Evolutionary conservation across 2,329 filamentous ascomycete genomes (phyloP).

Genomic region (Pseudovirgaria hyperparasitica): DNA sequence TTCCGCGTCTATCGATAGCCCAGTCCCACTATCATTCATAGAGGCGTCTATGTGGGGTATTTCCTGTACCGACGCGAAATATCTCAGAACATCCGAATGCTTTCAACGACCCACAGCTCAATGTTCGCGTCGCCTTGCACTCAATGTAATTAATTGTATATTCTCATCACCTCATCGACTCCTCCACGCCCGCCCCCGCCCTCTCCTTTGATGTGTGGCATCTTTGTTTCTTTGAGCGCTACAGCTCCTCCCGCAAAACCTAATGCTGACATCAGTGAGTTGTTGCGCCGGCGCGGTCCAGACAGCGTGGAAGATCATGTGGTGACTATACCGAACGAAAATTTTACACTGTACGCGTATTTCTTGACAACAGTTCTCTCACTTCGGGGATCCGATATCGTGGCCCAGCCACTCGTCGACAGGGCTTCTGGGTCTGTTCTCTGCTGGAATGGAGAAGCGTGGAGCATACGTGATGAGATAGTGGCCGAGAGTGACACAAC

Average conservation of each 20-base stretch:
- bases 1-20: too few species aligned
- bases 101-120: too few species aligned
- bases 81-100: too few species aligned
- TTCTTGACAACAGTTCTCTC: slow-evolving; percentile 83
- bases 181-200: too few species aligned
- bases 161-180: too few species aligned
- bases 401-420: slow-evolving; percentile 60
- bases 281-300: slow-evolving; percentile 21
- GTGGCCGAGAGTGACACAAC: slow-evolving; percentile 72
- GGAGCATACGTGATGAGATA: slow-evolving; percentile 50
- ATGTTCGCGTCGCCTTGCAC: too few species aligned
- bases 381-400: slow-evolving; percentile 62
- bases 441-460: slow-evolving; percentile 98
- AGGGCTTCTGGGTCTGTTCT: slow-evolving; percentile 48
- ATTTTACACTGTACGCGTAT: slow-evolving; percentile 32
- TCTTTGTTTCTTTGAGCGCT: slow-evolving; percentile 37
- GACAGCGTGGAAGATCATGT: slow-evolving; percentile 14
- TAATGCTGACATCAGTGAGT: too few species aligned
- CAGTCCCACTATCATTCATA: too few species aligned
- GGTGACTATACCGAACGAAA: slow-evolving; percentile 6
- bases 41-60: too few species aligned
- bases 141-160: too few species aligned
- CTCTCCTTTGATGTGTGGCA: slow-evolving; percentile 29
- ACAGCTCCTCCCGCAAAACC: too few species aligned
- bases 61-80: too few species aligned